These are phyloP conservation scores for Parietaria judaica DNA, from an alignment of 306 rosid species.

Conservation along the genomic window DNA sequence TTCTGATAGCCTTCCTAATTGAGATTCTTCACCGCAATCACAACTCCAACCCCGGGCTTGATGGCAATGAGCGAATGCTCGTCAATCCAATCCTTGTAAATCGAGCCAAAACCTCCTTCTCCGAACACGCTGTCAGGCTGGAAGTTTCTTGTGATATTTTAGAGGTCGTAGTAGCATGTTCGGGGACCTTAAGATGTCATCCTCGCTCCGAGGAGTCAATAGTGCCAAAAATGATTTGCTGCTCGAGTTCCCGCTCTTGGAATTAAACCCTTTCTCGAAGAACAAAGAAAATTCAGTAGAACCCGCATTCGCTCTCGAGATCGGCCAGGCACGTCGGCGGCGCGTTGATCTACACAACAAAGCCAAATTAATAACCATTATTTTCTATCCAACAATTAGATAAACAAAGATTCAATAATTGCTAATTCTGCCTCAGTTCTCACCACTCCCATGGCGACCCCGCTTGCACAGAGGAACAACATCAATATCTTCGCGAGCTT, in stretches of 20 bases:
- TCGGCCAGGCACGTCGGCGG: too few relatives aligned
- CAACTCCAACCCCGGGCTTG: constrained; percentile 71
- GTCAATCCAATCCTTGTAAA: constrained; percentile 90
- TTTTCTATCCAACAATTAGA: too few relatives aligned
- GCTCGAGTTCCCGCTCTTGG: constrained; percentile 49
- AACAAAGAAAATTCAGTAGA: constrained; percentile 15
- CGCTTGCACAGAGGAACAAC: too few relatives aligned
- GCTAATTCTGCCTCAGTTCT: too few relatives aligned
- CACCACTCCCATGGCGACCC: too few relatives aligned
- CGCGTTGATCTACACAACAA: too few relatives aligned
- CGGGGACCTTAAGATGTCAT: constrained; percentile 64
- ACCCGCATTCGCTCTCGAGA: too few relatives aligned
- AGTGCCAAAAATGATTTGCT: constrained; percentile 54
- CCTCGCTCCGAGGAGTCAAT: constrained; percentile 67
- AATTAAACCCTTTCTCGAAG: constrained; percentile 39
- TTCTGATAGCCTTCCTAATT: constrained; percentile 85
- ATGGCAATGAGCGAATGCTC: constrained; percentile 60
- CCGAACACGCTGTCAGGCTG: constrained; percentile 93
- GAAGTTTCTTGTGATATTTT: constrained; percentile 71
- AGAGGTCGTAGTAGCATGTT: constrained; percentile 59
- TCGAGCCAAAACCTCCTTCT: constrained; percentile 97
- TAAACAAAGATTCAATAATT: too few relatives aligned
- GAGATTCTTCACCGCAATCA: constrained; percentile 86
- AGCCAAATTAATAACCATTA: too few relatives aligned
- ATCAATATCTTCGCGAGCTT: too few relatives aligned